Evolutionary conservation across 495 filamentous ascomycete species (phyloP), one percentile per base, ranked within the genome.

Genomic region (Talaromyces borbonicus): DNA sequence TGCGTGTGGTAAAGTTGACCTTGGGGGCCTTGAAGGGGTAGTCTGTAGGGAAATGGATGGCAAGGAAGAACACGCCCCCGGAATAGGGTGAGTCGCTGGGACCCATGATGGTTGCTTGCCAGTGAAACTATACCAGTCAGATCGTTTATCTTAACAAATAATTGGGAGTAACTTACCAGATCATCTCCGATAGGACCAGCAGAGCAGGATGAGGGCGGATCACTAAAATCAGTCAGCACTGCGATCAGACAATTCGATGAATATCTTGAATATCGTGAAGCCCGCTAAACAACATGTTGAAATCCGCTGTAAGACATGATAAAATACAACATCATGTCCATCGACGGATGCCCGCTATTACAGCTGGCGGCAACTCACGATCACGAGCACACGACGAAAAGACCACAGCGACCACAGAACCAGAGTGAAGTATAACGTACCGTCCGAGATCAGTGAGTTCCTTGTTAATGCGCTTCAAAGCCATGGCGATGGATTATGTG

Each of bases 71-170:
- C 53, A 98, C 90, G 55, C 92, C 92, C 57, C 88, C 85, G 14
- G 87, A 85, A 75, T 97, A 98, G 66, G 92, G 92, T 49, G 86
- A 93, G 68, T 98, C 92, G 64, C 81, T 75, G 62, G 92, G 92
- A 71, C 92, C 92, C 92, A 98, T 98, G 62, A 98, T 98, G 15
- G 92, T 98, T 48, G 92, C 92, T 79, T 98, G 92, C 92, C 92
- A 98, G 80, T 97, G 92, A 62, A 98, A 98, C 92, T 98, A 60
- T 56, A 52, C 48, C 9, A 52, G 19, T 37, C 24, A 39, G 46
- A n/a, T n/a, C n/a, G n/a, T n/a, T n/a, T n/a, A n/a, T 22, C 22
- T 33, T 37, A 12, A 14, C 19, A 48, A 11, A 11, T 22, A 25
- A 46, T 16, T 48, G 8, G 9, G 18, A n/a, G 12, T 27, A 11